These are phyloP conservation scores for Fraxinus nigra DNA, from an alignment of 305 asterid species.

Conservation along the genomic window DNA sequence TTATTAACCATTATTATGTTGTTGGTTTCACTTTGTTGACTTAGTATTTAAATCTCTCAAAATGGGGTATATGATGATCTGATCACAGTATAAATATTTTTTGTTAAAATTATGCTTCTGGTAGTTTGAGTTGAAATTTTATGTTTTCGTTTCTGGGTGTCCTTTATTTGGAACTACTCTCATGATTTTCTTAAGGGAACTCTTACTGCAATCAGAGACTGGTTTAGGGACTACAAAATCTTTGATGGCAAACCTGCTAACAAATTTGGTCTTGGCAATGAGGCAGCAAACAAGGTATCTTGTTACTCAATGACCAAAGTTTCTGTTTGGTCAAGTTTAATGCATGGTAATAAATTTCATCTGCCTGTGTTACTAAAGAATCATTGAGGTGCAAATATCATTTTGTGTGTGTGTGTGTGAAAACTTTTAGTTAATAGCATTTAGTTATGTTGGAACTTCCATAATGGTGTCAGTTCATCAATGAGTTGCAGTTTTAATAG, in stretches of 20 bases:
- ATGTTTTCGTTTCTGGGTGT: neutral
- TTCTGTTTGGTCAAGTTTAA: neutral
- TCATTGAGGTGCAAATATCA: neutral
- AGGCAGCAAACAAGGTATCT: conserved; percentile 81
- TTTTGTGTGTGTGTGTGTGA: neutral
- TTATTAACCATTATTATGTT: neutral
- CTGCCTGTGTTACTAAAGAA: neutral
- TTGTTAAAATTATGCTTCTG: neutral
- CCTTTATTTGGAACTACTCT: conserved; percentile 3
- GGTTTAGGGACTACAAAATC: conserved; percentile 98
- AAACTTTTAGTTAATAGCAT: too few relatives aligned
- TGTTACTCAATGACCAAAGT: neutral
- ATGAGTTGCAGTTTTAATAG: neutral
- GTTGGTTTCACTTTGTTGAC: neutral
- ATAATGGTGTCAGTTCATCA: neutral
- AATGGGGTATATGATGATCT: neutral
- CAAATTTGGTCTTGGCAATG: conserved; percentile 86
- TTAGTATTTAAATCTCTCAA: neutral
- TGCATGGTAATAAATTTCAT: too few relatives aligned
- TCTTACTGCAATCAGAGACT: conserved; percentile 85
- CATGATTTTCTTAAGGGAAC: conserved; percentile 60
- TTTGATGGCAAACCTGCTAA: conserved; percentile 98
- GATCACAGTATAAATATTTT: neutral
- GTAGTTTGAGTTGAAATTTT: neutral
- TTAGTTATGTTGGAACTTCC: neutral